These are phyloP conservation scores for Yamadazyma spencermartinsiae DNA, from an alignment of 1,139 yeast species.

Conservation along the genomic window DNA sequence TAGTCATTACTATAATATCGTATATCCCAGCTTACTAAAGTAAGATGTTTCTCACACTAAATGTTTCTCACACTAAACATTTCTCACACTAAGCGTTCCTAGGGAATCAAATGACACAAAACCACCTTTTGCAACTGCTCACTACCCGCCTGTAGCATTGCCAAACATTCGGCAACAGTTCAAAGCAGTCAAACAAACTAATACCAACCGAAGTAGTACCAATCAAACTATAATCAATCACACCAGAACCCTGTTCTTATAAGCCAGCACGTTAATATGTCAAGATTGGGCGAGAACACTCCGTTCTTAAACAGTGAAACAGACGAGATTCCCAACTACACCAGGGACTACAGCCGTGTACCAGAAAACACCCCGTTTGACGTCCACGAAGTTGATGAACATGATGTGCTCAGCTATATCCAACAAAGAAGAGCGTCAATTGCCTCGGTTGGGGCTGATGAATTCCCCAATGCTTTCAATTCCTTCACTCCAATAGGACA, in stretches of 20 bases:
- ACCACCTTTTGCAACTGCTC: too few relatives aligned
- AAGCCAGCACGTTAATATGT: background rate
- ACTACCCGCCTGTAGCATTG: too few relatives aligned
- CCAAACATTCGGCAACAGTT: too few relatives aligned
- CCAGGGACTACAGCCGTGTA: constrained; percentile 12
- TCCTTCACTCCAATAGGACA: constrained; percentile 4
- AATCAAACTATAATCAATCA: too few relatives aligned
- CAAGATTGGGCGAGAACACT: constrained; percentile 13
- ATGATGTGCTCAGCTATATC: constrained; percentile 40
- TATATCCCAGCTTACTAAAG: too few relatives aligned
- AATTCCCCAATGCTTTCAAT: constrained; percentile 18
- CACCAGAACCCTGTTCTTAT: background rate
- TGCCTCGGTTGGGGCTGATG: constrained; percentile 28
- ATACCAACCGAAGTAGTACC: too few relatives aligned
- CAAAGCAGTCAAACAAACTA: too few relatives aligned
- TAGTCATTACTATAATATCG: too few relatives aligned
- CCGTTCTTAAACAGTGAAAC: constrained; percentile 14
- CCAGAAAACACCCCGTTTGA: constrained; percentile 9
- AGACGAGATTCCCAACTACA: constrained; percentile 9
- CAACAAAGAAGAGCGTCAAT: constrained; percentile 43
- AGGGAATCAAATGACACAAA: too few relatives aligned
- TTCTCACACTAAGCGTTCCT: too few relatives aligned
- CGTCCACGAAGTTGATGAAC: constrained; percentile 24
- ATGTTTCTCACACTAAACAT: too few relatives aligned
- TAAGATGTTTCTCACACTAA: too few relatives aligned